Conservation (phyloP, 331 rosid genomes). For the Cydonia oblonga region DNA sequence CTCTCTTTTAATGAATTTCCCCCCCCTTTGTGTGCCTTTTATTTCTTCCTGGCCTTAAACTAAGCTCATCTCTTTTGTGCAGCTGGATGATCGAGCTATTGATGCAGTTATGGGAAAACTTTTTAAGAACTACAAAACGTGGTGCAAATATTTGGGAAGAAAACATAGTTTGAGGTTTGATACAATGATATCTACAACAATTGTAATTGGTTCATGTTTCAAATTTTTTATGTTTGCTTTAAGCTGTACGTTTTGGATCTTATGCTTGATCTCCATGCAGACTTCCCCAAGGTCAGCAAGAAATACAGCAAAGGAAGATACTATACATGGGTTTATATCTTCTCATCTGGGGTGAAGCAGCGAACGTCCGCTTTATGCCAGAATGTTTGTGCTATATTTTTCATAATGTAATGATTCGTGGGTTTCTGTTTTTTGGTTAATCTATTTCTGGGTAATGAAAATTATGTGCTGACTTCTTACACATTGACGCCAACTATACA, state of each 20-base stretch:
- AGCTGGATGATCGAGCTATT: slow-evolving; percentile 97
- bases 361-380: slow-evolving; percentile 87
- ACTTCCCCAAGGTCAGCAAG: slow-evolving; percentile 80
- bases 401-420: slow-evolving; percentile 50
- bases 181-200: not conserved
- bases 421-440: not conserved
- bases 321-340: slow-evolving; percentile 88
- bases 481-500: slow-evolving; percentile 5
- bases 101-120: slow-evolving; percentile 55
- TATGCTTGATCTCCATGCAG: slow-evolving; percentile 23
- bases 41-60: slow-evolving; percentile 4
- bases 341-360: slow-evolving; percentile 96
- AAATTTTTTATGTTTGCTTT: not conserved
- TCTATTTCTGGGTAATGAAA: not conserved
- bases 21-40: not conserved
- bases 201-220: not conserved
- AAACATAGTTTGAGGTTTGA: slow-evolving; percentile 82
- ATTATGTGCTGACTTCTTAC: not conserved
- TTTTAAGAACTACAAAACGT: slow-evolving; percentile 74
- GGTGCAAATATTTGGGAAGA: slow-evolving; percentile 93
- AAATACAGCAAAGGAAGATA: slow-evolving; percentile 73
- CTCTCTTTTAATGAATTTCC: not conserved
- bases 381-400: slow-evolving; percentile 91
- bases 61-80: slow-evolving; percentile 21
- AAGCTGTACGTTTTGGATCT: not conserved